Percentiles rank a stretch among this genome's conserved stretches.
Conservation (phyloP, 495 filamentous ascomycete genomes). For the Neurospora africana region DNA sequence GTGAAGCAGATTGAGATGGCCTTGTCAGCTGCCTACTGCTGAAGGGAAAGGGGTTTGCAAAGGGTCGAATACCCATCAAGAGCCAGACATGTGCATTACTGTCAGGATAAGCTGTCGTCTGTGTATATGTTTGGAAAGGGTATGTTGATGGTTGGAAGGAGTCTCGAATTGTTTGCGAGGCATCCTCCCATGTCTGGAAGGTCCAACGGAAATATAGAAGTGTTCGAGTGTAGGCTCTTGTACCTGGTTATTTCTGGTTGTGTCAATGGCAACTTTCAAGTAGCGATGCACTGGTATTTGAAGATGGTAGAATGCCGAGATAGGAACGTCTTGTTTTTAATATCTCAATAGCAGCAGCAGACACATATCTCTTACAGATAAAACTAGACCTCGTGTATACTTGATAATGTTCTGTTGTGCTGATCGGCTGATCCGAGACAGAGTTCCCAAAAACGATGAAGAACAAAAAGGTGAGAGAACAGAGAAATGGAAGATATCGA, state of each 20-base stretch:
- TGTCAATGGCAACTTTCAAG: neutral
- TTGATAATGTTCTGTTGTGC: neutral
- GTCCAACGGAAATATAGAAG: neutral
- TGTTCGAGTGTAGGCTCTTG: neutral
- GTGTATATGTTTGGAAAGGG: neutral
- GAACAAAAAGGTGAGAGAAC: neutral
- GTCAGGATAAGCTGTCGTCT: neutral
- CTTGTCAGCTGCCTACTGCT: neutral
- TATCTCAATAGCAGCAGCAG: neutral
- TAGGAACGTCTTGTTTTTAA: neutral
- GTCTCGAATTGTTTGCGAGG: neutral
- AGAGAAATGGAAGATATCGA: neutral
- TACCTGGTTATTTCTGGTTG: neutral
- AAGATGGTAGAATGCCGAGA: neutral
- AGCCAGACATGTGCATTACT: neutral
- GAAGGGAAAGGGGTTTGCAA: neutral
- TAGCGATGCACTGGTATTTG: neutral
- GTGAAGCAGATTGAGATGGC: neutral
- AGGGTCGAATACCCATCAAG: neutral
- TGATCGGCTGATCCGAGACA: too few species aligned
- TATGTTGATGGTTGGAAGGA: neutral
- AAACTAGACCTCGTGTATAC: neutral
- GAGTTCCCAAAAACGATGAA: neutral
- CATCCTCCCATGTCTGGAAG: neutral
- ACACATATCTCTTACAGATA: neutral